phyloP scores from a whole-genome alignment of 2,329 filamentous ascomycete genomes.

The Phoma sp. region DNA sequence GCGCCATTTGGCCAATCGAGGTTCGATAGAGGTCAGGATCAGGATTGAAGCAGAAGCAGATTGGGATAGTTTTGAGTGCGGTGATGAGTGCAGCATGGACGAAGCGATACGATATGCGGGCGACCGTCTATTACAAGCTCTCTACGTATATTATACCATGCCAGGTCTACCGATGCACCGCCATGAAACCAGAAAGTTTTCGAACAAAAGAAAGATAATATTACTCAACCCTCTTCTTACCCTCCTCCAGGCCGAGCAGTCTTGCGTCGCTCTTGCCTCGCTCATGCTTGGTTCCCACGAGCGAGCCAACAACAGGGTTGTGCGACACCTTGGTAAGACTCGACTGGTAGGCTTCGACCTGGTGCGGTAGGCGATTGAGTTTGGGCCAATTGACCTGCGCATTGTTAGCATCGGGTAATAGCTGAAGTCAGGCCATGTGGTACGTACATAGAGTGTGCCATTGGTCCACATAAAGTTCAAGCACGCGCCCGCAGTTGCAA shows the following conservation, averaged over 20 bases:
- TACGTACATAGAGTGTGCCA: slow-evolving; percentile 92
- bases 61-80: no score
- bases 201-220: neutral
- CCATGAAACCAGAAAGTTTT: neutral
- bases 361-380: slow-evolving; percentile 86
- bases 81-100: no score
- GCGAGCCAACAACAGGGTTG: slow-evolving; percentile 78
- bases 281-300: slow-evolving; percentile 73
- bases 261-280: slow-evolving; percentile 82
- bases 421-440: no score
- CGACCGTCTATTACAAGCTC: neutral
- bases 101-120: neutral
- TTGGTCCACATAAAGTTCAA: slow-evolving; percentile 80
- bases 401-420: slow-evolving; percentile 15
- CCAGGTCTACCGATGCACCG: slow-evolving; percentile 5
- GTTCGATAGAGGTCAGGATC: no score
- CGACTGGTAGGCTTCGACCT: slow-evolving; percentile 86
- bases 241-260: slow-evolving; percentile 88
- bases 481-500: slow-evolving; percentile 73
- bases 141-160: slow-evolving; percentile 5
- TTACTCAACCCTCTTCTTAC: slow-evolving; percentile 95
- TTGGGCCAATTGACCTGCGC: slow-evolving; percentile 96
- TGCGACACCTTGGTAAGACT: slow-evolving; percentile 83
- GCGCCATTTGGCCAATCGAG: no score
- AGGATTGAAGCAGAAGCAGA: no score